Evolutionary conservation across 1,284 basidiomycete genomes (phyloP), one percentile per base, ranked within the genome.

Genomic region (Apiotrichum akiyoshidainum): DNA sequence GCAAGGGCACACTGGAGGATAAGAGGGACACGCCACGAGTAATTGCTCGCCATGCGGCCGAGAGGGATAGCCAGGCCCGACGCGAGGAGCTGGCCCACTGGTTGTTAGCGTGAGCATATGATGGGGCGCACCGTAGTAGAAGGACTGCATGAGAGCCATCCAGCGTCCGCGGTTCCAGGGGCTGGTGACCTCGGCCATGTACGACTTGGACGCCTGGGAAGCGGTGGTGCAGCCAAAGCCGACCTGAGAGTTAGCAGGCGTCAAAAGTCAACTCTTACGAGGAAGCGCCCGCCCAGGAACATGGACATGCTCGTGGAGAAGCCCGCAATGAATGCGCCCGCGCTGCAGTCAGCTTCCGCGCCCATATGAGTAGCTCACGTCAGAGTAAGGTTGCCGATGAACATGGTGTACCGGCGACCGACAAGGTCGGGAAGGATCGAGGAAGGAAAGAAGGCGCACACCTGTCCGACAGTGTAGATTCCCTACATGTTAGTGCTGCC

Each of bases 361-460:
- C n/a, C 3, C 40, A 8, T 17, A 8, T 14, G 14, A 41, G 16
- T 1, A 17, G 4, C 40, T 17, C 40, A 41, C 40, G 82, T 75
- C 34, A 84, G 65, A 48, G 82, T 67, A 8, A 74, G 52, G 61
- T 83, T 84, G 13, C 80, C 83, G 49, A 79, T 73, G 61, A 81
- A 81, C 83, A 84, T 84, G 12, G 80, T 78, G 65, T 79, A 80
- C 26, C 83, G 79, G 52, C 83, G 80, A 1, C 84, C 83, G 60
- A 83, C 80, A 59, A 70, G 77, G 69, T 84, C 83, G 11, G 82
- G 82, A 14, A 84, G 66, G 65, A 79, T 81, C 5, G 46, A 45
- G 52, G 54, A 50, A 14, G 49, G 52, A 46, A 68, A 68, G 52
- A 80, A 81, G 45, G 80, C 81, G 52, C 58, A 52, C 17, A 66